Evolutionary conservation across 2,329 filamentous ascomycete species (phyloP).

Genomic region (Decorospora gaudefroyi): DNA sequence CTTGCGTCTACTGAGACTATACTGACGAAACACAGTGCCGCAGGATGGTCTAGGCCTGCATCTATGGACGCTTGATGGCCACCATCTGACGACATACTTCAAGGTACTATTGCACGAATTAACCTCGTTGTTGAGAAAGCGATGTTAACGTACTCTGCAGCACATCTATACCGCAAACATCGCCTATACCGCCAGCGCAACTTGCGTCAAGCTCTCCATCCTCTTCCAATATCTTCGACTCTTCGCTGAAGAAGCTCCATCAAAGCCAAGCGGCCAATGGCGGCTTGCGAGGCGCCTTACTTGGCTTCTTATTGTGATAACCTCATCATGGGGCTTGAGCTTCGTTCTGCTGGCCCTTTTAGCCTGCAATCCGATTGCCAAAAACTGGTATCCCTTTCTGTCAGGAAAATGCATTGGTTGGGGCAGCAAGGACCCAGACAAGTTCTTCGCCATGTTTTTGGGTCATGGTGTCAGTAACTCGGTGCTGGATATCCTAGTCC

Average conservation of each 20-base stretch:
- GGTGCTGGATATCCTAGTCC: conserved; percentile 39
- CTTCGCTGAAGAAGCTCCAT: conserved; percentile 32
- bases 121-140: too few species aligned
- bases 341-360: conserved; percentile 42
- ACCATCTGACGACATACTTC: conserved; percentile 32
- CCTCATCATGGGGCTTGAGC: conserved; percentile 37
- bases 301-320: conserved; percentile 28
- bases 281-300: conserved; percentile 25
- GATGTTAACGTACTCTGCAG: conserved; percentile 15
- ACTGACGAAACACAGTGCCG: conserved; percentile 34
- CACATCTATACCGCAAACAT: conserved; percentile 40
- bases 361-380: conserved; percentile 34
- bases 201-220: conserved; percentile 47
- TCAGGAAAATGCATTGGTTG: conserved; percentile 42
- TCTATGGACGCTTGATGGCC: conserved; percentile 29
- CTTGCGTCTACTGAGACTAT: neutral
- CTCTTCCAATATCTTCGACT: conserved; percentile 47
- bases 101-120: conserved; percentile 25
- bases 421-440: conserved; percentile 38
- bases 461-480: conserved; percentile 42
- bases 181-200: conserved; percentile 38
- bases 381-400: conserved; percentile 35
- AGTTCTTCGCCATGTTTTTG: conserved; percentile 38
- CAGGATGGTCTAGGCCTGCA: conserved; percentile 42
- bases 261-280: conserved; percentile 12